Evolutionary conservation across 371 early-diverging fungal species (phyloP), one percentile per base, ranked within the genome.

Genomic region (Basidiobolus meristosporus): DNA sequence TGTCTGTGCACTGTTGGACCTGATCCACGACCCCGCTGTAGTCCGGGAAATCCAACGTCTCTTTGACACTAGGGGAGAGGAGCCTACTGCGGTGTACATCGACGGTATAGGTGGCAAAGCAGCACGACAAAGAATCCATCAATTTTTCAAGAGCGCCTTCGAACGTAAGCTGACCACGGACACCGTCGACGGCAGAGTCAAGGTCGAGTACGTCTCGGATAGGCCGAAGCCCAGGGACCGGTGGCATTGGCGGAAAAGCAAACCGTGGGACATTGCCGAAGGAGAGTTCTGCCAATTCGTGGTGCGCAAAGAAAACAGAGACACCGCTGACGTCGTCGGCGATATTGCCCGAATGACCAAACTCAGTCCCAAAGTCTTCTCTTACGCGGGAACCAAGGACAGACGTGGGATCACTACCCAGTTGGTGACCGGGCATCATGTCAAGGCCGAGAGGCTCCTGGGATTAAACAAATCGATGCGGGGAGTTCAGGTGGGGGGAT

Each of bases 351-450:
- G 12, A 12, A 38, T 38, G n/a, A 30, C 20, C 38, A 66, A 70
- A 31, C 42, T 63, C 19, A 57, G 54, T 16, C 38, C 55, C 0
- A 74, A 75, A 31, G 48, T 53, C 16, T 73, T 96, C 44, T 66
- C 87, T 2, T 84, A 79, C 62, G 91, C 96, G 0, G 99, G 99
- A 11, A 98, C 89, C 14, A 99, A 99, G 57, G 99, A 99, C 60
- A 85, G 83, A 44, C 77, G 96, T 31, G 98, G 81, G 0, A 63
- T 98, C 36, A 99, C 98, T 1, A 70, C 76, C 29, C 99, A 99
- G 55, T 57, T 70, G 36, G 75, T 92, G 36, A 82, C 90, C 9
- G 79, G 75, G 7, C 61, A 63, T 40, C 59, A 65, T 16, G 60
- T 82, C 4, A 58, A 60, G 11, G 70, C 78, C 22, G 65, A 67